phyloP scores from a whole-genome alignment of 2,329 filamentous ascomycete species.

The Akanthomyces uredinophilus region DNA sequence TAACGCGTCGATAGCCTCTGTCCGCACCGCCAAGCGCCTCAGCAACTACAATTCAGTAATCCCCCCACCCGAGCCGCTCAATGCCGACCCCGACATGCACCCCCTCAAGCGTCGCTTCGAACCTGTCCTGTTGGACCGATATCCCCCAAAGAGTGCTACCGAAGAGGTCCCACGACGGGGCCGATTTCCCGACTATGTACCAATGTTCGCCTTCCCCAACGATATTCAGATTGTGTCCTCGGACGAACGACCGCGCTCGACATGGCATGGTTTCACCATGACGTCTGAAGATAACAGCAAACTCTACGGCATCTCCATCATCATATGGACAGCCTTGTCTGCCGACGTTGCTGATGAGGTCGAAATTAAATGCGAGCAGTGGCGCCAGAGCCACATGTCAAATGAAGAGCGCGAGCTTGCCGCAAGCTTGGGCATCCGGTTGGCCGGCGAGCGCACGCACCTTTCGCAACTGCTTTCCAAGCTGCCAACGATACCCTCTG shows the following conservation, averaged over 20 bases:
- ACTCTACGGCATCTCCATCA: conserved; percentile 85
- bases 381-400: conserved; percentile 82
- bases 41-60: conserved; percentile 99
- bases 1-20: conserved; percentile 43
- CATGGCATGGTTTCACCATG: conserved; percentile 99
- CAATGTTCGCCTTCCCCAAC: conserved; percentile 99
- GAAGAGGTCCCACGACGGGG: conserved; percentile 78
- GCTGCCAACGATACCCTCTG: conserved; percentile 74
- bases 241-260: conserved; percentile 88
- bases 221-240: conserved; percentile 96
- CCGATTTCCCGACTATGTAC: conserved; percentile 92
- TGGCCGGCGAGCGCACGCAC: conserved; percentile 83
- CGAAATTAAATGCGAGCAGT: conserved; percentile 76
- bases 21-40: conserved; percentile 77
- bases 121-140: conserved; percentile 90
- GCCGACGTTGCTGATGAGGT: conserved; percentile 76
- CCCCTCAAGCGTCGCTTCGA: conserved; percentile 91
- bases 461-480: conserved; percentile 81
- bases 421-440: conserved; percentile 79
- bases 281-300: conserved; percentile 88
- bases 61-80: conserved; percentile 83
- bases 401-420: conserved; percentile 87
- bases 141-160: conserved; percentile 75
- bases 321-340: conserved; percentile 86
- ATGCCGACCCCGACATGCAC: conserved; percentile 88